Percentiles rank a stretch among this genome's conserved stretches.
phyloP scores from a whole-genome alignment of 306 rosid species.

The Spatholobus suberectus region DNA sequence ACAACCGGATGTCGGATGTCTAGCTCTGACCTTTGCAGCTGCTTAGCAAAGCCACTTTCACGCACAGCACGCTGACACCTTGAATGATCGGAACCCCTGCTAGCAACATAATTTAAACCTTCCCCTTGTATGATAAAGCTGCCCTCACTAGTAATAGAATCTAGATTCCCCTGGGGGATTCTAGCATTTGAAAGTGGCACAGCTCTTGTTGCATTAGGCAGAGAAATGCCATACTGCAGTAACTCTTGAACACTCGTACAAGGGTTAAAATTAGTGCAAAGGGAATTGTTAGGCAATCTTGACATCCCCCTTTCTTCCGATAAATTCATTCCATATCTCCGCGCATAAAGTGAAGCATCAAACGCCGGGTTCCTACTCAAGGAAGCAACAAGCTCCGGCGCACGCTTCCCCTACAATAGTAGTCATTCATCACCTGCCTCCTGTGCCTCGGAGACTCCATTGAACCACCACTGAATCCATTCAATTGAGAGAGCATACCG shows the following conservation, averaged over 20 bases:
- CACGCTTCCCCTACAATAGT: slow-evolving; percentile 38
- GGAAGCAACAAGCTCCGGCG: slow-evolving; percentile 34
- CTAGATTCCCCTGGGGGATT: slow-evolving; percentile 38
- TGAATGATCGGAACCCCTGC: slow-evolving; percentile 39
- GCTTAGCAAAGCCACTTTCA: slow-evolving; percentile 41
- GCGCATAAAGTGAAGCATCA: slow-evolving; percentile 36
- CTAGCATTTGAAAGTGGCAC: slow-evolving; percentile 41
- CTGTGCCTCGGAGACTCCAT: slow-evolving; percentile 40
- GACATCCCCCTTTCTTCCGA: slow-evolving; percentile 40
- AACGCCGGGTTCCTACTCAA: slow-evolving; percentile 38
- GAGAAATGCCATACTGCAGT: slow-evolving; percentile 11
- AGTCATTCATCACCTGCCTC: slow-evolving; percentile 40
- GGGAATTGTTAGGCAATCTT: slow-evolving; percentile 34
- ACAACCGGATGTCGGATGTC: slow-evolving; percentile 37
- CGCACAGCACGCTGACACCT: slow-evolving; percentile 34
- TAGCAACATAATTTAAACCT: slow-evolving; percentile 48
- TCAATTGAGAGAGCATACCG: slow-evolving; percentile 21
- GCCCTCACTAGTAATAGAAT: slow-evolving; percentile 54
- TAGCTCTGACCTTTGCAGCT: slow-evolving; percentile 40
- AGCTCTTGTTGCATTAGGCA: slow-evolving; percentile 45
- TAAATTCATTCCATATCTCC: slow-evolving; percentile 39
- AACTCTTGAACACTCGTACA: slow-evolving; percentile 33
- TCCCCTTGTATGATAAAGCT: slow-evolving; percentile 66
- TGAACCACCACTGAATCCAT: slow-evolving; percentile 40
- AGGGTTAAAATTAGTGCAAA: slow-evolving; percentile 39